A percentile compares a stretch with the other conserved stretches of the same genome.
Evolutionary conservation across 1,284 basidiomycete species (phyloP).

Genomic region (Cutaneotrichosporon sp.): DNA sequence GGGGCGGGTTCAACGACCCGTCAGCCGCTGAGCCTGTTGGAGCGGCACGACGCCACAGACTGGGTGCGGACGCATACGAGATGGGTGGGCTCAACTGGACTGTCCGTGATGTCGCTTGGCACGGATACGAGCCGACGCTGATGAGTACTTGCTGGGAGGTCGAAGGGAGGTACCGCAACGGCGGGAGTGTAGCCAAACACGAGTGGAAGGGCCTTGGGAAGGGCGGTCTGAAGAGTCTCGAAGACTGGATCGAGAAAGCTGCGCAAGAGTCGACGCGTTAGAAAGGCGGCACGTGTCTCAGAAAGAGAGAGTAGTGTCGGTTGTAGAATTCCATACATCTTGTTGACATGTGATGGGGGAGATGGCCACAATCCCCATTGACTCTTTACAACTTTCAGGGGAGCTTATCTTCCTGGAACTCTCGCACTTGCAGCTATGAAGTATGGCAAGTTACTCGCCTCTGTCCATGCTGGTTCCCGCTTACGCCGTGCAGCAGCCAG

Average conservation of each 20-base stretch:
- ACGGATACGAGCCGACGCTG: slow-evolving; percentile 65
- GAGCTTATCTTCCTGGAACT: too few relatives aligned
- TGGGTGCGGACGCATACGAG: slow-evolving; percentile 52
- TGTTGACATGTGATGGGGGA: too few relatives aligned
- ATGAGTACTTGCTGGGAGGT: slow-evolving; percentile 88
- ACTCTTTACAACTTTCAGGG: too few relatives aligned
- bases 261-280: slow-evolving; percentile 32
- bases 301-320: too few relatives aligned
- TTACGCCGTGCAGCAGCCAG: too few relatives aligned
- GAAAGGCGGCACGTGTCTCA: neutral
- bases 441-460: too few relatives aligned
- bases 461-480: too few relatives aligned
- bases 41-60: slow-evolving; percentile 48
- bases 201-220: slow-evolving; percentile 90
- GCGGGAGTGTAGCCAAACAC: slow-evolving; percentile 75
- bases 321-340: too few relatives aligned
- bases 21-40: slow-evolving; percentile 28
- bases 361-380: too few relatives aligned
- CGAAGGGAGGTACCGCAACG: slow-evolving; percentile 51
- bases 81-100: slow-evolving; percentile 22
- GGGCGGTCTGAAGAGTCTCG: slow-evolving; percentile 56
- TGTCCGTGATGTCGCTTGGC: slow-evolving; percentile 66
- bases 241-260: slow-evolving; percentile 67
- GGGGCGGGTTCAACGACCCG: slow-evolving; percentile 36
- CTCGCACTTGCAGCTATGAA: too few relatives aligned